Conservation (phyloP, 2,329 filamentous ascomycete species). For the Fusarium caatingaense region DNA sequence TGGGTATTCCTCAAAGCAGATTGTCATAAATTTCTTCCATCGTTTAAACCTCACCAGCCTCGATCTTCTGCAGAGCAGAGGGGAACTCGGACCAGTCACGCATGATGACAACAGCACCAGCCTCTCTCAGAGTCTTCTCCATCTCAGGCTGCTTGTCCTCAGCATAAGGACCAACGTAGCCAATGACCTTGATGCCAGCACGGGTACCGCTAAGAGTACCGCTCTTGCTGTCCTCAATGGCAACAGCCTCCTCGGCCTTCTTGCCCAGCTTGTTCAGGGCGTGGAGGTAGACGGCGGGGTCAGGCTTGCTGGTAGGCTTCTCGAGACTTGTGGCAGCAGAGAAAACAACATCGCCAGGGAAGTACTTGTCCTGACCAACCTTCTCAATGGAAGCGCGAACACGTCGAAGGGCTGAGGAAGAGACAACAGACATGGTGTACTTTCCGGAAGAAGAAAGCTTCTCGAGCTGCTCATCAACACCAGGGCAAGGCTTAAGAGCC, state of each 20-base stretch:
- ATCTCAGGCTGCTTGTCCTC: constrained; percentile 72
- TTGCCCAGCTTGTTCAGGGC: constrained; percentile 80
- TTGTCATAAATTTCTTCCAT: constrained; percentile 13
- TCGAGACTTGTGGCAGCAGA: constrained; percentile 82
- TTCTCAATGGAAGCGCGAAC: constrained; percentile 83
- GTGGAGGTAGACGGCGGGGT: constrained; percentile 87
- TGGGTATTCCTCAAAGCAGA: constrained; percentile 41
- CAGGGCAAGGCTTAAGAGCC: constrained; percentile 74
- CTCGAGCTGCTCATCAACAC: constrained; percentile 75
- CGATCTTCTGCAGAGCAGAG: constrained; percentile 58
- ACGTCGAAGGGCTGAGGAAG: constrained; percentile 80
- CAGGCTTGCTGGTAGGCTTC: constrained; percentile 88
- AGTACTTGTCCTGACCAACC: constrained; percentile 83
- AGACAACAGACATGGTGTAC: constrained; percentile 84
- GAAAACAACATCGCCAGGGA: constrained; percentile 79
- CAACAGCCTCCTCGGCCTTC: constrained; percentile 76
- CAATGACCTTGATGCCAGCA: constrained; percentile 83
- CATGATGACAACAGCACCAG: constrained; percentile 73
- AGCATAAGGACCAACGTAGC: constrained; percentile 84
- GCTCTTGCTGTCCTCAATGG: constrained; percentile 90
- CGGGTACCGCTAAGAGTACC: constrained; percentile 79
- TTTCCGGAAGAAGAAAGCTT: constrained; percentile 68
- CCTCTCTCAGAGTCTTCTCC: constrained; percentile 68
- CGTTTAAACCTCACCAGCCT: constrained; percentile 52
- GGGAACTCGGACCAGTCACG: constrained; percentile 68